Evolutionary conservation across 257 asterid species (phyloP), one percentile per base, ranked within the genome.

Genomic region (Lithospermum erythrorhizon): DNA sequence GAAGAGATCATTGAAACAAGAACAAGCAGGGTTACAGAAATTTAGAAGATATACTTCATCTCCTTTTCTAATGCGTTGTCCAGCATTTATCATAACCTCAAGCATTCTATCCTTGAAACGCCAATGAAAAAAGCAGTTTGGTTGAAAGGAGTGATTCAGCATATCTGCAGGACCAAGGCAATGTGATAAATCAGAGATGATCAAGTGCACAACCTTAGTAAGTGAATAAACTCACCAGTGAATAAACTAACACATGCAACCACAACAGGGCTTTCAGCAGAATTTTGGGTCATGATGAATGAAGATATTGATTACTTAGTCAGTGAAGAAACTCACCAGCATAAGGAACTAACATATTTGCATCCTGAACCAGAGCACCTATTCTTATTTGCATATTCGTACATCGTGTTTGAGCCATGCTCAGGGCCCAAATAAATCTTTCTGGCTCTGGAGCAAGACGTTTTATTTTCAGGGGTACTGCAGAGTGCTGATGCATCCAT

Each of bases 71-170:
- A 91, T 81, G 68, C 62, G 65, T 69, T 91, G 90, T 37, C 98
- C 98, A 65, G 98, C 97, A 76, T 89, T 88, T 68, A 89, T 76
- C 97, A 91, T 84, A 82, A 91, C 98, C 81, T 91, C 95, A 75
- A 91, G 90, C 97, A 91, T 91, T 61, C 98, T 83, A 68, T 91
- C 98, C 76, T 86, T 91, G 87, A 88, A 91, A 72, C 95, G 98
- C 98, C 98, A 91, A 79, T 86, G 95, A 76, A 88, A 81, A 75
- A 91, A 89, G 74, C 98, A 91, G 72, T 86, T 89, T 23, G 95
- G 96, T 79, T 78, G 82, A 77, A 86, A 86, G 64, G 98, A 91
- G 75, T 91, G 98, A 76, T 86, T 89, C 72, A 91, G 73, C 98
- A 91, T 90, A 78, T 90, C 96, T 90, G 81, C 60, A 71, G 67